Base-by-base conservation (phyloP, 352 stramenopile species). In the Lagenidium sp. region DNA sequence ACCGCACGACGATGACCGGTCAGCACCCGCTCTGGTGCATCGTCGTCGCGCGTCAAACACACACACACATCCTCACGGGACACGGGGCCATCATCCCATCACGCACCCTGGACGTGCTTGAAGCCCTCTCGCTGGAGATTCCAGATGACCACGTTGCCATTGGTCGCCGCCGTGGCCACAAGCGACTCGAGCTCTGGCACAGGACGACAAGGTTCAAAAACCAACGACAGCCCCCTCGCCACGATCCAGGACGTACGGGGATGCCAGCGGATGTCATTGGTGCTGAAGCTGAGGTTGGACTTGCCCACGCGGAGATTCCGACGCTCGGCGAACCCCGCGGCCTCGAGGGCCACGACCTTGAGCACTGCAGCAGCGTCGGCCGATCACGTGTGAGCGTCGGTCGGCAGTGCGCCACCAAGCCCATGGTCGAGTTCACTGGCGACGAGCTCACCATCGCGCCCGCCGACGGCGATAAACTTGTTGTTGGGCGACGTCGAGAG, bases 201-300 rank as follows among this genome's bases (percentile, higher is more conserved):
- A n/a, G 11, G 13, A 44, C 28, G 38, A 29, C 32, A 21, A n/a
- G n/a, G n/a, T n/a, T n/a, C n/a, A n/a, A n/a, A n/a, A n/a, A n/a
- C n/a, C n/a, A n/a, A n/a, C n/a, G n/a, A n/a, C n/a, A n/a, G n/a
- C n/a, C n/a, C n/a, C n/a, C n/a, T n/a, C n/a, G n/a, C n/a, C n/a
- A n/a, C n/a, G n/a, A n/a, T n/a, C n/a, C 44, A 4, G 16, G 1
- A 56, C 69, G 41, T 74, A 92, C 80, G 77, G 31, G 79, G 82
- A 50, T 94, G 77, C 82, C 82, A 94, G 5, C 82, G 82, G 32
- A 94, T 92, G 47, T 94, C 82, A 43, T 92, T 94, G 15, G 82
- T 92, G 44, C 75, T 94, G 24, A 94, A 91, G 50, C 86, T 94
- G 36, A 92, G 64, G 24, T 75, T 88, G 11, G 79, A 71, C 39